Evolutionary conservation across 2,329 filamentous ascomycete species (phyloP).

Genomic region (Ramichloridium luteum): DNA sequence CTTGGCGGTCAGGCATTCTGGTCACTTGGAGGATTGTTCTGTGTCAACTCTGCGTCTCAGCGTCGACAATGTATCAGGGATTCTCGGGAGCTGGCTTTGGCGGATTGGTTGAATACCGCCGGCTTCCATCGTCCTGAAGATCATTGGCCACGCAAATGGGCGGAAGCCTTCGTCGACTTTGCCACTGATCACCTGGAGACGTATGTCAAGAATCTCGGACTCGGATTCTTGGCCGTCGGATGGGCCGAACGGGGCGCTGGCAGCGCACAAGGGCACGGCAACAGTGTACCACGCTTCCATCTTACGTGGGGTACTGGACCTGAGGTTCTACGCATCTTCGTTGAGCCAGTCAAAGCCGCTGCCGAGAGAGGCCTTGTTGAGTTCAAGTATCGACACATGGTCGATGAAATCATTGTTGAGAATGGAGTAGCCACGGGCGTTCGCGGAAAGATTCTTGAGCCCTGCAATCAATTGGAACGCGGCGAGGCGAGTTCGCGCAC

Average conservation of each 20-base stretch:
- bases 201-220: slow-evolving; percentile 43
- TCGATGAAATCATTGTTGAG: slow-evolving; percentile 46
- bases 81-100: slow-evolving; percentile 43
- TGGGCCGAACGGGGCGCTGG: slow-evolving; percentile 52
- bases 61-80: slow-evolving; percentile 47
- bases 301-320: slow-evolving; percentile 50
- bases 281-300: slow-evolving; percentile 52
- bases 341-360: slow-evolving; percentile 43
- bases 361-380: slow-evolving; percentile 42
- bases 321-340: slow-evolving; percentile 47
- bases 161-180: slow-evolving; percentile 53
- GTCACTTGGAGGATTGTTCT: slow-evolving; percentile 51
- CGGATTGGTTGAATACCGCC: slow-evolving; percentile 48
- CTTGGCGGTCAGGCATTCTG: slow-evolving; percentile 53
- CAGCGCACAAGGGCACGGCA: slow-evolving; percentile 45
- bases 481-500: slow-evolving; percentile 40
- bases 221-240: slow-evolving; percentile 44
- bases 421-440: slow-evolving; percentile 43
- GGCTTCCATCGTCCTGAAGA: slow-evolving; percentile 46
- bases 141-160: slow-evolving; percentile 48
- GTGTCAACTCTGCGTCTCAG: slow-evolving; percentile 45
- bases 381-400: slow-evolving; percentile 45
- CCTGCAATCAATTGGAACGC: slow-evolving; percentile 38
- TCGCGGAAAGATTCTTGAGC: slow-evolving; percentile 40
- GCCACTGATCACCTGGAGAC: slow-evolving; percentile 46